Evolutionary conservation across 768 basidiomycete genomes (phyloP).

Genomic region (Sarcomyxa edulis): DNA sequence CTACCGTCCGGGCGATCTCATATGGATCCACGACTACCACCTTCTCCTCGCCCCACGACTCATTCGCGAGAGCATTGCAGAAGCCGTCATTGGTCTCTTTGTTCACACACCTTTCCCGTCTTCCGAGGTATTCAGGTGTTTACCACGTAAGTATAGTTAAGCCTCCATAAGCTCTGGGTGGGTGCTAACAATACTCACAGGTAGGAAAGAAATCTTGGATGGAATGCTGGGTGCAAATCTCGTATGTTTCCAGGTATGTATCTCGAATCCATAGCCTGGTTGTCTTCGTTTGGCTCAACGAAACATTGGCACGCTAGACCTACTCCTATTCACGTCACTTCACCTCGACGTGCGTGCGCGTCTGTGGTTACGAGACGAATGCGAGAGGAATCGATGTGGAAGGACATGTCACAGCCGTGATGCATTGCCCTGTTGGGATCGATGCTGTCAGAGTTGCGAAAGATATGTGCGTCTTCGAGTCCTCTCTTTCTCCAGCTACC

Average conservation of each 20-base stretch:
- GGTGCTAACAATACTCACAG: constrained; percentile 21
- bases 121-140: constrained; percentile 91
- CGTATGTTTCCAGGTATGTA: constrained; percentile 81
- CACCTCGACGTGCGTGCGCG: constrained; percentile 88
- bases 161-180: constrained; percentile 1
- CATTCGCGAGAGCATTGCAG: constrained; percentile 64
- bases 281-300: not conserved
- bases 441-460: constrained; percentile 85
- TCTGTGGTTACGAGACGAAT: constrained; percentile 90
- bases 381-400: constrained; percentile 74
- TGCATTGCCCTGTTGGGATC: constrained; percentile 93
- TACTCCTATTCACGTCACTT: constrained; percentile 97
- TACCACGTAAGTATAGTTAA: constrained; percentile 61
- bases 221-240: constrained; percentile 98
- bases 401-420: constrained; percentile 77
- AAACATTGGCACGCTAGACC: constrained; percentile 57
- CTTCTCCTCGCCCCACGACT: constrained; percentile 86
- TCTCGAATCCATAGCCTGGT: not conserved
- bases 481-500: constrained; percentile 2
- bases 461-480: constrained; percentile 67
- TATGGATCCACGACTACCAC: constrained; percentile 97
- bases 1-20: constrained; percentile 84
- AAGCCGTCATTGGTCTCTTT: constrained; percentile 83
- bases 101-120: constrained; percentile 98
- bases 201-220: constrained; percentile 89